These are phyloP conservation scores for Xylariaceae sp. DNA, from an alignment of 2,329 filamentous ascomycete species.

Conservation along the genomic window DNA sequence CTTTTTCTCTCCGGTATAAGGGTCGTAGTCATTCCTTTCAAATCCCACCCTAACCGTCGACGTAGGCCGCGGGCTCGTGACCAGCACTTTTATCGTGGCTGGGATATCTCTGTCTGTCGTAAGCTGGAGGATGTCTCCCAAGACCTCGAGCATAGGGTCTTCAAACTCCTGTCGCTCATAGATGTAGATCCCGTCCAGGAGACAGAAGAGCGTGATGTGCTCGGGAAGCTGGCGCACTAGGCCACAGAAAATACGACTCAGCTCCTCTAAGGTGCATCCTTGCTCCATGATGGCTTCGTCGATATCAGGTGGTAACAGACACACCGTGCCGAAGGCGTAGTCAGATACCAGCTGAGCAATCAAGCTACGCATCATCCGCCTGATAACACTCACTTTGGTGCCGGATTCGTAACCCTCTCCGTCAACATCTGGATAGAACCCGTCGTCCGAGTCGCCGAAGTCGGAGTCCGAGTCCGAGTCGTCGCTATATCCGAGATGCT, in stretches of 20 bases:
- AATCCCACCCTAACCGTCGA: constrained; percentile 1
- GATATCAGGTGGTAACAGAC: neutral
- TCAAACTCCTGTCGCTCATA: constrained; percentile 7
- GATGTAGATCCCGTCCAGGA: constrained; percentile 1
- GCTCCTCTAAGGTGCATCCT: constrained; percentile 1
- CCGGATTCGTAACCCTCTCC: constrained; percentile 1
- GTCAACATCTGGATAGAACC: neutral
- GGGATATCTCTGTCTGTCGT: neutral
- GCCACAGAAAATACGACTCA: constrained; percentile 1
- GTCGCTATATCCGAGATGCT: neutral
- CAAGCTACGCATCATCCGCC: constrained; percentile 3
- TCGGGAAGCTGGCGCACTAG: constrained; percentile 1
- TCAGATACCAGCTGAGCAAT: constrained; percentile 4
- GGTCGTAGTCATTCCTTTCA: too few species aligned
- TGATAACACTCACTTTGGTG: neutral
- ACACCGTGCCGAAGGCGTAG: neutral
- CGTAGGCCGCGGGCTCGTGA: constrained; percentile 3
- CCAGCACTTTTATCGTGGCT: constrained; percentile 1
- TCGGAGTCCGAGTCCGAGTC: neutral
- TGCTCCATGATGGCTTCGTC: constrained; percentile 1
- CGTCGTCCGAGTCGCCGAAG: constrained; percentile 1
- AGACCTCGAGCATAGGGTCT: constrained; percentile 4
- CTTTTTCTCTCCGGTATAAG: too few species aligned
- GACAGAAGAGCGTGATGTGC: constrained; percentile 1
- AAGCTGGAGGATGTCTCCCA: constrained; percentile 1